phyloP scores from a whole-genome alignment of 768 basidiomycete genomes.

The Termitomyces sp. region DNA sequence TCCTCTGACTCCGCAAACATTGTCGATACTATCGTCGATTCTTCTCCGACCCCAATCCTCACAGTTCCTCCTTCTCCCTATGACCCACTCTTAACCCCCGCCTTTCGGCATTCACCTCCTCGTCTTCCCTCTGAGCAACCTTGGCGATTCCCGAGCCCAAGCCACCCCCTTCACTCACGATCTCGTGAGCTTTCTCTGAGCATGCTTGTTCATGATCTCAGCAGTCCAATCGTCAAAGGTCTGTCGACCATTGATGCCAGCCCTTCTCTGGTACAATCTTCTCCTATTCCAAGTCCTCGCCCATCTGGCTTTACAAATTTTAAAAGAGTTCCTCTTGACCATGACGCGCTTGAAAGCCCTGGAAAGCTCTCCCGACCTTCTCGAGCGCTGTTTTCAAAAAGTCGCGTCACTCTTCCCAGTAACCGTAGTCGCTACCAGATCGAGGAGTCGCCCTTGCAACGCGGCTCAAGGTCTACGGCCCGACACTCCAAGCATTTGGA shows the following conservation, averaged over 20 bases:
- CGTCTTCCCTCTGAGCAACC: slow-evolving; percentile 75
- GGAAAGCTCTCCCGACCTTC: slow-evolving; percentile 29
- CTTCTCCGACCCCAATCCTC: slow-evolving; percentile 24
- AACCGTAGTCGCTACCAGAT: slow-evolving; percentile 25
- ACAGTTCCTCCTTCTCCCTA: slow-evolving; percentile 66
- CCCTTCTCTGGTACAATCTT: slow-evolving; percentile 26
- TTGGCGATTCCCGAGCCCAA: slow-evolving; percentile 78
- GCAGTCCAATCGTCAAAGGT: slow-evolving; percentile 40
- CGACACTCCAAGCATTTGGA: slow-evolving; percentile 23
- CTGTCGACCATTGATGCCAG: slow-evolving; percentile 21
- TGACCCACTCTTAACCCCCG: slow-evolving; percentile 66
- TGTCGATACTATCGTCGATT: slow-evolving; percentile 16
- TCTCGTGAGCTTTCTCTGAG: slow-evolving; percentile 60
- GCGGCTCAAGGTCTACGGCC: slow-evolving; percentile 18
- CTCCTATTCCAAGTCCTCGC: slow-evolving; percentile 26
- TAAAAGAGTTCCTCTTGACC: slow-evolving; percentile 15
- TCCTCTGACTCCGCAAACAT: slow-evolving; percentile 24
- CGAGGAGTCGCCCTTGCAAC: slow-evolving; percentile 45
- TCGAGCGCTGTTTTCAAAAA: slow-evolving; percentile 31
- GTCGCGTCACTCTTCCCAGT: slow-evolving; percentile 26
- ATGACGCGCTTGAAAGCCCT: slow-evolving; percentile 26
- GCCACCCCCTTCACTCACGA: slow-evolving; percentile 66
- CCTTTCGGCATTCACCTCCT: slow-evolving; percentile 73
- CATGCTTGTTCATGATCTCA: slow-evolving; percentile 50
- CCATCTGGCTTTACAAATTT: slow-evolving; percentile 14